Percentiles rank a stretch among this genome's conserved stretches.
These are phyloP conservation scores for Paramecium pentaurelia DNA, from an alignment of 73 alveolate genomes.

Conservation along the genomic window DNA sequence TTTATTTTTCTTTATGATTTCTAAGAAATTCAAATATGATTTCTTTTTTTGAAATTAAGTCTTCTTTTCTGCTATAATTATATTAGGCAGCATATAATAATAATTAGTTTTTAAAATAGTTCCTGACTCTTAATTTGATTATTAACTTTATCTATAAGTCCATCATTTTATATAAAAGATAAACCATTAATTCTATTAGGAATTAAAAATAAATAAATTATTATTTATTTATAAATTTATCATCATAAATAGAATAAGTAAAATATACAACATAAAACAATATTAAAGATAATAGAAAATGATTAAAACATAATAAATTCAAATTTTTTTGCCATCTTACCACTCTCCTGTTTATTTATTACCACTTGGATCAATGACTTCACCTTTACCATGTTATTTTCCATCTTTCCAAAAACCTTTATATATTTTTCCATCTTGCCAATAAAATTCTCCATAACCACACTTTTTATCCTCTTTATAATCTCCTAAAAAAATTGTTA, in stretches of 20 bases:
- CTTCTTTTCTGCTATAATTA: no score
- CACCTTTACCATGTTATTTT: constrained; percentile 76
- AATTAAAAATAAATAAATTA: not conserved
- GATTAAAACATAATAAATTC: not conserved
- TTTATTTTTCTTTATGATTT: no score
- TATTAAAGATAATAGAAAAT: not conserved
- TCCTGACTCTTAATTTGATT: no score
- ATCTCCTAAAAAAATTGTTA: constrained; percentile 28
- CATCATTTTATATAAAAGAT: not conserved
- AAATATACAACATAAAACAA: not conserved
- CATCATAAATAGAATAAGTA: no score
- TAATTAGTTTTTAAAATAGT: no score
- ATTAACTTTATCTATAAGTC: no score
- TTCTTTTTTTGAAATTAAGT: no score
- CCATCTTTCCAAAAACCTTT: constrained; percentile 45
- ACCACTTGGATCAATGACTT: constrained; percentile 62
- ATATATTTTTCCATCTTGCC: constrained; percentile 46
- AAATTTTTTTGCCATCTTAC: constrained; percentile 69
- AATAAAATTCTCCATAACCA: constrained; percentile 33
- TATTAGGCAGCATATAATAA: no score
- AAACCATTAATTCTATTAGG: not conserved
- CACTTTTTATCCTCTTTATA: constrained; percentile 32
- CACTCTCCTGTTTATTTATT: constrained; percentile 72
- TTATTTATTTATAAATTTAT: no score
- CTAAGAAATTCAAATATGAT: no score